These are phyloP conservation scores for Moesziomyces parantarcticus DNA, from an alignment of 1,284 basidiomycete genomes.

Conservation along the genomic window DNA sequence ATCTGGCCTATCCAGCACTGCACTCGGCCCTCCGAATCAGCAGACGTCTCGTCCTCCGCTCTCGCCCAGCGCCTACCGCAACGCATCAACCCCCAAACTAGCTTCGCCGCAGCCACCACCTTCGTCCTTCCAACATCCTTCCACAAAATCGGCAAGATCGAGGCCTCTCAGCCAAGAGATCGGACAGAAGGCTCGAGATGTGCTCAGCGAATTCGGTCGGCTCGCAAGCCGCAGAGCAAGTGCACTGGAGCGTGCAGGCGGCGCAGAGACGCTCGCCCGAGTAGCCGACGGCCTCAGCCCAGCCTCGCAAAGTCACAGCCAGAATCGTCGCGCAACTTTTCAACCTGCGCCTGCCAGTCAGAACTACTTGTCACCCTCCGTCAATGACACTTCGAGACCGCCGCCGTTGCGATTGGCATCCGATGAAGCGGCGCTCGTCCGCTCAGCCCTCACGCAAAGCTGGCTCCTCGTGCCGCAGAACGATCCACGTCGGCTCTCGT, in stretches of 20 bases:
- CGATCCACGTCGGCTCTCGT: conserved; percentile 1
- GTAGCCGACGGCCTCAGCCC: conserved; percentile 36
- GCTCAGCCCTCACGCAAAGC: conserved; percentile 5
- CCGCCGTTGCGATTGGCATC: conserved; percentile 12
- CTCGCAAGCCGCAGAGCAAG: conserved; percentile 24
- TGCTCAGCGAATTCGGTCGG: conserved; percentile 33
- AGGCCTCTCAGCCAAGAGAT: conserved; percentile 37
- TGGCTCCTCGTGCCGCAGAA: conserved; percentile 33
- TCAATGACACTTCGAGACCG: background rate
- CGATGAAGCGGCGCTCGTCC: conserved; percentile 8
- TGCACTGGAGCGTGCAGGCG: conserved; percentile 26
- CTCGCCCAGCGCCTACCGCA: conserved; percentile 2
- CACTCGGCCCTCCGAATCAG: background rate
- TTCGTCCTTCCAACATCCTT: conserved; percentile 12
- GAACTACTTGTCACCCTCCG: background rate
- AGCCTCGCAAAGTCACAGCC: conserved; percentile 4
- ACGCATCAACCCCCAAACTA: conserved; percentile 13
- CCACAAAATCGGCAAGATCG: conserved; percentile 4
- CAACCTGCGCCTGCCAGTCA: conserved; percentile 9
- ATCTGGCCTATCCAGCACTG: background rate
- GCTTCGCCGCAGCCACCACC: conserved; percentile 21
- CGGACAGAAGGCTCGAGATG: conserved; percentile 31
- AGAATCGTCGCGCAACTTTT: conserved; percentile 4
- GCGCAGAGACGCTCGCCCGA: conserved; percentile 28
- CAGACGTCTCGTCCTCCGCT: conserved; percentile 9